These are phyloP conservation scores for Rhynchosporium graminicola DNA, from an alignment of 2,329 filamentous ascomycete genomes.

Conservation along the genomic window DNA sequence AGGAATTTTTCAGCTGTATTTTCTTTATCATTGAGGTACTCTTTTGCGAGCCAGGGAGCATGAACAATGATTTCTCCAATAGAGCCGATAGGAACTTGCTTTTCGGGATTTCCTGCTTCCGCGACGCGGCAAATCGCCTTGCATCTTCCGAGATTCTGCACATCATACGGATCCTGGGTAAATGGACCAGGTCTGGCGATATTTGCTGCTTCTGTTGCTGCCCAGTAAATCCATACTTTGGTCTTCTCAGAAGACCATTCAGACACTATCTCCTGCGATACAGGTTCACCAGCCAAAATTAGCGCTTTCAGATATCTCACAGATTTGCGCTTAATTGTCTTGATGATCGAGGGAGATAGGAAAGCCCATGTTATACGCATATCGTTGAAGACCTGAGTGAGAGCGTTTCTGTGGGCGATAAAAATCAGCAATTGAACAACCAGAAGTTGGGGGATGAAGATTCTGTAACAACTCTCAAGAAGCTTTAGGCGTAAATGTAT, in stretches of 20 bases:
- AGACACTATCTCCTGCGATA: slow-evolving; percentile 43
- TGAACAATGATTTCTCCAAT: slow-evolving; percentile 30
- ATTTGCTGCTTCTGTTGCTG: slow-evolving; percentile 5
- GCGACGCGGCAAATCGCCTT: slow-evolving; percentile 42
- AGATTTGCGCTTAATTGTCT: slow-evolving; percentile 26
- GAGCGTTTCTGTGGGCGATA: slow-evolving; percentile 33
- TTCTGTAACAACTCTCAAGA: too few relatives aligned
- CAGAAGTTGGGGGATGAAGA: too few relatives aligned
- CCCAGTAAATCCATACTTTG: slow-evolving; percentile 26
- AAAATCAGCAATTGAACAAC: too few relatives aligned
- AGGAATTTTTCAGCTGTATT: slow-evolving; percentile 61
- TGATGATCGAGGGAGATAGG: slow-evolving; percentile 34
- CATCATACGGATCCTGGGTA: background rate
- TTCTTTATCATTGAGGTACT: slow-evolving; percentile 58
- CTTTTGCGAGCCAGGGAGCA: slow-evolving; percentile 59
- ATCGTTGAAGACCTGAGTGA: slow-evolving; percentile 35
- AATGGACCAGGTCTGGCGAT: background rate
- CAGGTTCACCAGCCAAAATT: slow-evolving; percentile 33
- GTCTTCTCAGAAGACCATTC: slow-evolving; percentile 39
- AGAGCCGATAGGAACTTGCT: slow-evolving; percentile 24
- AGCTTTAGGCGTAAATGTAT: too few relatives aligned
- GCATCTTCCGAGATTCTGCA: slow-evolving; percentile 11
- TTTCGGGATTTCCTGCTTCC: slow-evolving; percentile 23
- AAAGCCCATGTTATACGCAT: slow-evolving; percentile 29
- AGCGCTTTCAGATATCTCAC: slow-evolving; percentile 29